Conservation (phyloP, 495 filamentous ascomycete species). For the Tuber umbilicatum region DNA sequence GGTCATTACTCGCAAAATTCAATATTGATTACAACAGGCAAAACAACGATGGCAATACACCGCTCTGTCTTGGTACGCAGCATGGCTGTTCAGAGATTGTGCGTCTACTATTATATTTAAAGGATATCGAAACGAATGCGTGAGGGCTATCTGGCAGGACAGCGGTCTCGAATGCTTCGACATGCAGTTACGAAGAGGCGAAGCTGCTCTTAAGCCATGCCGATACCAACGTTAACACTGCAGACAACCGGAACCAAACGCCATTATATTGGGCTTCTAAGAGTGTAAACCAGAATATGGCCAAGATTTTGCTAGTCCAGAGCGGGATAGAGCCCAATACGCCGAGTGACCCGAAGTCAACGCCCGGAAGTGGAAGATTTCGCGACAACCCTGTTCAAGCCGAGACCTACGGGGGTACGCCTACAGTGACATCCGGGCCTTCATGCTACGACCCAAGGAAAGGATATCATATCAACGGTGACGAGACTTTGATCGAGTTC, state of each 20-base stretch:
- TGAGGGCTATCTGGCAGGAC: neutral
- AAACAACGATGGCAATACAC: neutral
- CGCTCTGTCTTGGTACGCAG: neutral
- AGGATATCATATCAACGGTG: conserved; percentile 8
- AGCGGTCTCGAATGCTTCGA: neutral
- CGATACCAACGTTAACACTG: neutral
- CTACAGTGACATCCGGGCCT: conserved; percentile 4
- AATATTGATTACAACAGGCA: neutral
- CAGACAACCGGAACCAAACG: neutral
- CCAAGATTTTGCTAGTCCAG: neutral
- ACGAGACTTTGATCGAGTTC: conserved; percentile 16
- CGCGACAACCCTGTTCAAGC: neutral
- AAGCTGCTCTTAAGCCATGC: neutral
- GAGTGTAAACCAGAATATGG: neutral
- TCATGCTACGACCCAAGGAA: neutral
- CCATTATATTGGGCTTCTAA: neutral
- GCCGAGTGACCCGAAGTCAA: too few species aligned
- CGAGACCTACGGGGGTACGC: neutral
- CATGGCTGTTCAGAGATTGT: neutral
- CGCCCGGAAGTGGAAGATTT: neutral
- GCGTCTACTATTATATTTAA: neutral
- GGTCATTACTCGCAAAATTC: neutral
- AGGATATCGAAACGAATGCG: neutral
- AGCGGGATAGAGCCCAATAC: neutral
- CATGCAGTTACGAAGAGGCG: neutral